Percentiles rank a stretch among this genome's conserved stretches.
Evolutionary conservation across 768 basidiomycete species (phyloP).

Genomic region (Podaxis pistillaris): DNA sequence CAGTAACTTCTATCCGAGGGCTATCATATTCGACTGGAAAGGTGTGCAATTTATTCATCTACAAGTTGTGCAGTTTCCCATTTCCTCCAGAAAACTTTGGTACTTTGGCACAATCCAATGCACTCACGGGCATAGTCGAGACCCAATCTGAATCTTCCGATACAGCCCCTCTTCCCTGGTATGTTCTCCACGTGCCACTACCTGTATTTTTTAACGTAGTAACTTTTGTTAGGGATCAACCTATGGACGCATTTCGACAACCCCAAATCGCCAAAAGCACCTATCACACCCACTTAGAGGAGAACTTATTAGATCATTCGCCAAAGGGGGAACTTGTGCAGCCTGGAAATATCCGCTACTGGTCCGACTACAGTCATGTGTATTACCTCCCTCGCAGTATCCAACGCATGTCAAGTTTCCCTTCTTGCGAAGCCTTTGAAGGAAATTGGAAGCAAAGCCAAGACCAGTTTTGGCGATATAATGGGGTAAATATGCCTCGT

Average conservation of each 20-base stretch:
- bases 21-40: conserved; percentile 68
- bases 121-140: conserved; percentile 30
- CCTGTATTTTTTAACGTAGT: conserved; percentile 1
- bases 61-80: conserved; percentile 11
- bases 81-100: conserved; percentile 60
- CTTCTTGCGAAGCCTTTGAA: conserved; percentile 51
- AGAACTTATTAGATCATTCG: conserved; percentile 14
- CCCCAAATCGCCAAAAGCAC: conserved; percentile 45
- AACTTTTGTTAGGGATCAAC: conserved; percentile 12
- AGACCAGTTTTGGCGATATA: conserved; percentile 49
- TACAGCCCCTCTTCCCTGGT: conserved; percentile 16
- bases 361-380: conserved; percentile 69
- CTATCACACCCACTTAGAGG: conserved; percentile 48
- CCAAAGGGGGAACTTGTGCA: conserved; percentile 8
- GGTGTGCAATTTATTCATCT: conserved; percentile 33
- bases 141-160: conserved; percentile 20
- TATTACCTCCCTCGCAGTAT: conserved; percentile 65
- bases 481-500: conserved; percentile 43
- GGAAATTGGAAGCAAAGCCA: conserved; percentile 58
- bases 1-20: conserved; percentile 55
- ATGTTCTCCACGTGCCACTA: background rate
- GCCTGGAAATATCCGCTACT: conserved; percentile 46
- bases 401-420: conserved; percentile 58
- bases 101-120: conserved; percentile 42
- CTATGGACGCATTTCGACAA: conserved; percentile 17